A percentile compares a stretch with the other conserved stretches of the same genome.
Evolutionary conservation across 805 yeast genomes (phyloP).

Genomic region (Candida ulmi): DNA sequence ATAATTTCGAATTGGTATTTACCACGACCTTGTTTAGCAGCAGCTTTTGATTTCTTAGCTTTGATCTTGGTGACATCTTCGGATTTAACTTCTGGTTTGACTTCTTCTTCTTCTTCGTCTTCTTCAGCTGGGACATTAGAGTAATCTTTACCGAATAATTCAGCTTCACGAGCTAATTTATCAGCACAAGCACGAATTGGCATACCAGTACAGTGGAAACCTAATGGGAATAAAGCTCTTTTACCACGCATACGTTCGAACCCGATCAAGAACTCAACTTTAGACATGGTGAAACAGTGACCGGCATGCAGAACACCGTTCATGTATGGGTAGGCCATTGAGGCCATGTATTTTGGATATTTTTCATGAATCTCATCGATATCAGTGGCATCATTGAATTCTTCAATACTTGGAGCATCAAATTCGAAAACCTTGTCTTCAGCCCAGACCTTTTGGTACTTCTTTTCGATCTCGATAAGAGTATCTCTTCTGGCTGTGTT

Average conservation of each 20-base stretch:
- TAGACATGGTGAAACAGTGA: conserved; percentile 90
- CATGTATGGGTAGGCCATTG: conserved; percentile 99
- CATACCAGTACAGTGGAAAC: conserved; percentile 99
- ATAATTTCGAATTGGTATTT: conserved; percentile 95
- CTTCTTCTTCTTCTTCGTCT: conserved; percentile 44
- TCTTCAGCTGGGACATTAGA: conserved; percentile 59
- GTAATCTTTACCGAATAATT: conserved; percentile 81
- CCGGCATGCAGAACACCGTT: conserved; percentile 98
- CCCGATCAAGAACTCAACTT: conserved; percentile 88
- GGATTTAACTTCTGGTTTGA: conserved; percentile 33
- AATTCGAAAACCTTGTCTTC: conserved; percentile 82
- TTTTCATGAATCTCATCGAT: conserved; percentile 68
- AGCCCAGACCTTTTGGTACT: conserved; percentile 82
- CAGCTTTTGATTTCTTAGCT: conserved; percentile 91
- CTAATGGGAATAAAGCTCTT: conserved; percentile 89
- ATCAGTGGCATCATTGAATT: conserved; percentile 46
- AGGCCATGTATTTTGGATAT: conserved; percentile 82
- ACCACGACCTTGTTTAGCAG: conserved; percentile 88
- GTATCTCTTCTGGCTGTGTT: conserved; percentile 92
- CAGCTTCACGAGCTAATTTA: conserved; percentile 88
- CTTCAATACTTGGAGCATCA: conserved; percentile 78
- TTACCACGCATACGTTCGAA: conserved; percentile 94
- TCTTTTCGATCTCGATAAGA: conserved; percentile 80
- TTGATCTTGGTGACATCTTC: conserved; percentile 87
- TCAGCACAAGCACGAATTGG: conserved; percentile 96